Evolutionary conservation across 139 green algal genomes (phyloP).

Genomic region (Chara braunii): DNA sequence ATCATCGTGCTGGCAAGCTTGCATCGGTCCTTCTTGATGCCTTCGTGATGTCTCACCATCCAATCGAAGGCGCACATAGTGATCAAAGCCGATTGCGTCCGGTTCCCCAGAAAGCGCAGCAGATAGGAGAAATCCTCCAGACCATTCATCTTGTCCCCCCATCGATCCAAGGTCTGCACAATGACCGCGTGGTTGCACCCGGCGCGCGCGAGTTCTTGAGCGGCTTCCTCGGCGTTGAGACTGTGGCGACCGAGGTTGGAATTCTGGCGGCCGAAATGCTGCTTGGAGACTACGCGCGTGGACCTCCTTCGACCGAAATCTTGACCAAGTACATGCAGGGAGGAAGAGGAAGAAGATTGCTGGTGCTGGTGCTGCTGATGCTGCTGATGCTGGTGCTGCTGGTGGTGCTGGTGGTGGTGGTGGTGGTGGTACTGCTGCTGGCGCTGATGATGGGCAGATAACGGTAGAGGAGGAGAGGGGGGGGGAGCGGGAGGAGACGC

Average conservation of each 20-base stretch:
- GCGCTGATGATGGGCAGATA: too few relatives aligned
- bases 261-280: conserved; percentile 18
- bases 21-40: conserved; percentile 10
- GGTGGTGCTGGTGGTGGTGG: too few relatives aligned
- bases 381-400: too few relatives aligned
- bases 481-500: too few relatives aligned
- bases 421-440: too few relatives aligned
- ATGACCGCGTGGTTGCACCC: not conserved
- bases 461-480: too few relatives aligned
- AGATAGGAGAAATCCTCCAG: conserved; percentile 33
- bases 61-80: conserved; percentile 22
- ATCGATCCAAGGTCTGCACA: conserved; percentile 11
- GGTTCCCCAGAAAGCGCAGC: conserved; percentile 23
- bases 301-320: conserved; percentile 23
- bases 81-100: conserved; percentile 10
- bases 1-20: conserved; percentile 35
- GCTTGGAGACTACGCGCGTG: conserved; percentile 21
- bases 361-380: not conserved
- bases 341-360: not conserved
- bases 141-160: not conserved
- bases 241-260: conserved; percentile 24
- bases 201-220: conserved; percentile 10
- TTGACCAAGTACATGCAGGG: not conserved
- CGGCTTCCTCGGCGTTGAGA: conserved; percentile 2
- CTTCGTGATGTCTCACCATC: conserved; percentile 10